Base-by-base conservation (phyloP, 495 filamentous ascomycete species). In the Aspergillus bertholletiae region DNA sequence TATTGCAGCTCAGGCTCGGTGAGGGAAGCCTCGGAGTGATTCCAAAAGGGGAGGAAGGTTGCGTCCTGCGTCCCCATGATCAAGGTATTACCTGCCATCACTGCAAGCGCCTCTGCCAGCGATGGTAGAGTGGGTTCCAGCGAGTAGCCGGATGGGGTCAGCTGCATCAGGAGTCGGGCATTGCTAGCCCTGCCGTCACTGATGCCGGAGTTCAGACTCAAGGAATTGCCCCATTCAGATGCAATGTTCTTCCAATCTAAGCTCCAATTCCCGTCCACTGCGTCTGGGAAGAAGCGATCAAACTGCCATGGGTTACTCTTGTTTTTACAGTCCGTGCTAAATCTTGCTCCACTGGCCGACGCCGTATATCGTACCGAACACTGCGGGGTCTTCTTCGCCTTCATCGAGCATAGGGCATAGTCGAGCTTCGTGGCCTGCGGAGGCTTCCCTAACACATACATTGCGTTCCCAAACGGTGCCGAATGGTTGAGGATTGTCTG, bases 401-500 rank as follows among this genome's bases (percentile, higher is more conserved):
- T 75, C 2, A 92, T 59, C 18, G 80, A 62, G 61, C 88, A 92
- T 2, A 92, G 59, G 0, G 85, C 80, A 58, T 83, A 90, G 4
- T 76, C 61, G 0, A 62, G 55, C 2, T 62, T 59, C 6, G 66
- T 54, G 18, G 27, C 45, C 27, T 45, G 12, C 1, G 67, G 64
- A 8, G 73, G 62, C n/a, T 82, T 80, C 20, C 80, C 85, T 2
- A 92, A 74, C 0, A 90, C 37, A 60, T 90, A 91, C 0, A 89
- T 68, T 0, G 83, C 67, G 50, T 84, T 74, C 7, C 75, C 63
- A 49, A 59, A 75, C 11, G 57, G 46, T 1, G 58, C 57, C 0
- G 75, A 78, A 49, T 68, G 64, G 60, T 88, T 88, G 53, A 82
- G 64, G 32, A 91, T 74, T 1, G 87, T 87, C 65, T 91, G 89